Evolutionary conservation across 1,139 yeast species (phyloP), one percentile per base, ranked within the genome.

Genomic region (Hemisphaericaspora xylanilytica): DNA sequence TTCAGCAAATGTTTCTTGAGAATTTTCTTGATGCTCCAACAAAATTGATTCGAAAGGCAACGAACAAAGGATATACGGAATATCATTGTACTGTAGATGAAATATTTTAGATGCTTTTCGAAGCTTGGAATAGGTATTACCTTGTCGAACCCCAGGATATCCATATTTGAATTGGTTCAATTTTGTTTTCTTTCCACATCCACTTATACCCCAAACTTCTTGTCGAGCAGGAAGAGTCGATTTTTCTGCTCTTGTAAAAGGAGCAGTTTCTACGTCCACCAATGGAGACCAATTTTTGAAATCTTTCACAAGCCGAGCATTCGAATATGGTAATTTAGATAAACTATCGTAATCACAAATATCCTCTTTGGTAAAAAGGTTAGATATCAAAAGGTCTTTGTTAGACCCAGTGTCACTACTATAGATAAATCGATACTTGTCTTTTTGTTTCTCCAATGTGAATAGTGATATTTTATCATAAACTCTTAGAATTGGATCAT

Each of bases 261-360:
- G 67, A 3, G 71, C 56, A 2, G 73, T 50, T 42, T 56, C 61
- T 0, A 68, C 51, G 50, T 75, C 80, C 17, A 70, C 44, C 3
- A 75, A 44, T 0, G 81, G 81, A 0, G 78, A 65, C 81, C 81
- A 75, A 43, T 69, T 73, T 33, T 60, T 64, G 52, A 62, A 68
- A 43, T 65, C 66, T 15, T 49, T 47, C 5, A 56, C 32, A 16
- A 48, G 22, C 37, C 29, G 41, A 4, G 44, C 47, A 11, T 37
- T 38, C 32, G 46, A 48, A 25, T 44, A 52, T 2, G 35, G 33
- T 1, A 44, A 29, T 37, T 56, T 40, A 34, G 28, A 27, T 36
- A 35, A 21, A 43, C 34, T 16, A 36, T 38, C 27, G 42, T 50
- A 36, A 14, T 43, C 43, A 41, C 50, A 40, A 28, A 53, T 27